These are phyloP conservation scores for Cyclanthera cordifolia DNA, from an alignment of 306 rosid genomes.

Conservation along the genomic window DNA sequence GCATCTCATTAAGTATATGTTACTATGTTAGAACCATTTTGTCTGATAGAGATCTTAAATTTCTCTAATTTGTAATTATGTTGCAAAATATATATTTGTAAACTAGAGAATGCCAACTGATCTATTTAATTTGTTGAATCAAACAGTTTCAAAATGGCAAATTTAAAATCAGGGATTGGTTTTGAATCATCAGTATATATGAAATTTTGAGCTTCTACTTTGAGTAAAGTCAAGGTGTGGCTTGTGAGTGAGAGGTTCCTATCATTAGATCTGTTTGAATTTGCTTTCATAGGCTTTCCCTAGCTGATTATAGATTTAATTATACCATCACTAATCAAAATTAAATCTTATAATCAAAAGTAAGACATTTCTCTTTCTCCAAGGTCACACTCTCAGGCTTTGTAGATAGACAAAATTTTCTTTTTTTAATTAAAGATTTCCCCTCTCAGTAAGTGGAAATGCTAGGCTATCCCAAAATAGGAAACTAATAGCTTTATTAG, in stretches of 20 bases:
- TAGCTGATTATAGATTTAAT: neutral
- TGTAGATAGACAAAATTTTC: neutral
- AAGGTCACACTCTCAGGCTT: neutral
- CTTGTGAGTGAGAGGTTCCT: neutral
- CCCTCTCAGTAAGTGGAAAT: neutral
- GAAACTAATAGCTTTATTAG: neutral
- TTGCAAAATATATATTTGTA: too few relatives aligned
- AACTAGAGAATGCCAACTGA: too few relatives aligned
- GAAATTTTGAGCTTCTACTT: neutral
- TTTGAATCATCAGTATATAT: neutral
- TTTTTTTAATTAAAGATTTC: neutral
- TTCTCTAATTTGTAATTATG: too few relatives aligned
- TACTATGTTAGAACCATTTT: too few relatives aligned
- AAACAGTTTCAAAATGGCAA: too few relatives aligned
- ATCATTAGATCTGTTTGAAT: neutral
- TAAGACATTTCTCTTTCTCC: slow-evolving; percentile 8
- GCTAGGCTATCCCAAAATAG: slow-evolving; percentile 12
- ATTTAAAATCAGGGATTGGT: neutral
- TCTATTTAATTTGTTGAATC: too few relatives aligned
- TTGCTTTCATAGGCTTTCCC: neutral
- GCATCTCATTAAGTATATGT: too few relatives aligned
- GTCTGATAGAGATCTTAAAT: too few relatives aligned
- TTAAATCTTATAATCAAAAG: neutral
- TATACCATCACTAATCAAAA: too few relatives aligned
- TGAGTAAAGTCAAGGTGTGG: neutral